Percentiles rank a stretch among this genome's conserved stretches.
Conservation (phyloP, 345 rosid genomes). For the Toxicodendron radicans region DNA sequence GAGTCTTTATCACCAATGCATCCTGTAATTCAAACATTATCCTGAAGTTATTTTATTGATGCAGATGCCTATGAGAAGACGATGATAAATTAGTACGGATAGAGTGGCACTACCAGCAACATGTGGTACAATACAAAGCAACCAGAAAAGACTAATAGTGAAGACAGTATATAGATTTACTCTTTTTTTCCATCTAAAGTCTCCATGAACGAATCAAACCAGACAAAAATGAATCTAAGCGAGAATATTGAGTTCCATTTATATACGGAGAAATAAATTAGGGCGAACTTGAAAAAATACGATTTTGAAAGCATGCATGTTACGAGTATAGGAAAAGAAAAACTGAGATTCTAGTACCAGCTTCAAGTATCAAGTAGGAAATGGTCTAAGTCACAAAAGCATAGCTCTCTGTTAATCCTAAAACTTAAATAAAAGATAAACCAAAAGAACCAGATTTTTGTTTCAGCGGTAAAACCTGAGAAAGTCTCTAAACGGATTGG, state of each 20-base stretch:
- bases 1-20: constrained; percentile 29
- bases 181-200: constrained; percentile 29
- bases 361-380: not conserved
- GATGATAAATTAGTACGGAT: not conserved
- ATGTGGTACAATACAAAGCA: not conserved
- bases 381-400: constrained; percentile 4
- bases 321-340: not conserved
- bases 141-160: not conserved
- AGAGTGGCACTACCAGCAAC: no score
- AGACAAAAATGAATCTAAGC: not conserved
- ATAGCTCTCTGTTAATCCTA: not conserved
- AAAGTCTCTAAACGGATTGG: not conserved
- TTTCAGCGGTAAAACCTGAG: not conserved
- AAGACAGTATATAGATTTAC: not conserved
- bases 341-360: no score
- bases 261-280: constrained; percentile 25
- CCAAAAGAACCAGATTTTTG: not conserved
- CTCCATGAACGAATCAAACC: constrained; percentile 27
- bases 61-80: not conserved
- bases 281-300: constrained; percentile 18
- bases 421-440: not conserved
- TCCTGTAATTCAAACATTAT: constrained; percentile 24
- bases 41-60: not conserved
- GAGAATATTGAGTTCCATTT: constrained; percentile 11
- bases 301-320: constrained; percentile 1